phyloP scores from a whole-genome alignment of 2,329 filamentous ascomycete species.

The Sporothrix phasma region DNA sequence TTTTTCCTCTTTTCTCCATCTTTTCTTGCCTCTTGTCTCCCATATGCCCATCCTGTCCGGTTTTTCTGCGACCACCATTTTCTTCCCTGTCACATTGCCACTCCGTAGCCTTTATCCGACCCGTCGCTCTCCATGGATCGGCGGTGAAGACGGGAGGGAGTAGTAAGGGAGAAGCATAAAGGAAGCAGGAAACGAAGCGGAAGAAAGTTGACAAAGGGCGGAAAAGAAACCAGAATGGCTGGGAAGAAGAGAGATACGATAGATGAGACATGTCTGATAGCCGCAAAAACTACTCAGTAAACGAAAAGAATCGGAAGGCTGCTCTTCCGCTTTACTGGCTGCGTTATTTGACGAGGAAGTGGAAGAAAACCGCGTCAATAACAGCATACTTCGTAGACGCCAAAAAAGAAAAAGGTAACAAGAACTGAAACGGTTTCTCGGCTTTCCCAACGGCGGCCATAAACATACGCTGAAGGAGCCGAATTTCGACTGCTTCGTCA shows the following conservation, averaged over 20 bases:
- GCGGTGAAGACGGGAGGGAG: slow-evolving; percentile 1
- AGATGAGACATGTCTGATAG: background rate
- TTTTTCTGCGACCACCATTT: background rate
- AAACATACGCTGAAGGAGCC: too few relatives aligned
- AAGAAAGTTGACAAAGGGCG: background rate
- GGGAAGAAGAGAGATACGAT: too few relatives aligned
- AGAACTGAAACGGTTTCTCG: background rate
- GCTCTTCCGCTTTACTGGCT: background rate
- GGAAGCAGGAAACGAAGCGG: background rate
- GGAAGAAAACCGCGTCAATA: background rate
- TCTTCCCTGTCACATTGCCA: slow-evolving; percentile 6
- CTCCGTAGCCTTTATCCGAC: background rate
- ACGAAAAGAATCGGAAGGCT: background rate
- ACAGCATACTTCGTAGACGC: too few relatives aligned
- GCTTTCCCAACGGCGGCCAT: background rate
- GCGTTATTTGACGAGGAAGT: background rate
- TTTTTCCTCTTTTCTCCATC: background rate
- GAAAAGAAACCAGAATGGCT: background rate
- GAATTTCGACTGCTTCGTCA: too few relatives aligned
- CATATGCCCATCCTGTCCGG: background rate
- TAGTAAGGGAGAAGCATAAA: background rate
- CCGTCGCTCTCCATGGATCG: slow-evolving; percentile 2
- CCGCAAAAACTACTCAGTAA: background rate
- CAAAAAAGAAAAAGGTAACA: background rate
- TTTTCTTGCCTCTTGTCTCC: background rate